Conservation (phyloP, 345 rosid species). For the Gossypium rotundifolium region DNA sequence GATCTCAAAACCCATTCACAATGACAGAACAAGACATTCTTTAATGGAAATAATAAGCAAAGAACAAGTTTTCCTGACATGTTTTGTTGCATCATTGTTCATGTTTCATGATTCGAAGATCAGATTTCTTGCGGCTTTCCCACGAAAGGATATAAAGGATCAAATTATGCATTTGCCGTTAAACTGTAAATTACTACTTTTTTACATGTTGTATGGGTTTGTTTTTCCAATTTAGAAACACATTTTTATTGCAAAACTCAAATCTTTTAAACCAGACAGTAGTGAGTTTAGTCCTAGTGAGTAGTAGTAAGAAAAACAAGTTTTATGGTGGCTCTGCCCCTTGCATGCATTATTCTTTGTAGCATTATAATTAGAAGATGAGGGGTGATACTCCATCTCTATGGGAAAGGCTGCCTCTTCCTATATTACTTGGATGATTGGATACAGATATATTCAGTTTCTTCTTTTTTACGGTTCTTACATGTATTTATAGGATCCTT, state of each 20-base stretch:
- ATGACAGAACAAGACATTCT: slow-evolving; percentile 25
- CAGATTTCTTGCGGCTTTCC: background rate
- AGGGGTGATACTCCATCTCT: background rate
- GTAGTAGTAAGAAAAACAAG: background rate
- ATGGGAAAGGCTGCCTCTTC: too few relatives aligned
- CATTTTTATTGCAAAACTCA: background rate
- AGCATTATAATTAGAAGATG: background rate
- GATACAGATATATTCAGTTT: too few relatives aligned
- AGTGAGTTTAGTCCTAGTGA: background rate
- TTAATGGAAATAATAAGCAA: slow-evolving; percentile 25
- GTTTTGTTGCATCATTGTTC: background rate
- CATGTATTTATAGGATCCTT: too few relatives aligned
- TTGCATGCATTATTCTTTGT: background rate
- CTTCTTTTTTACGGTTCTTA: too few relatives aligned
- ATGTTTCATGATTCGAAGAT: slow-evolving; percentile 7
- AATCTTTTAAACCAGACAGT: background rate
- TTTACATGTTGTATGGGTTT: background rate
- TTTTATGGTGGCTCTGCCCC: background rate
- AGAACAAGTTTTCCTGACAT: slow-evolving; percentile 13
- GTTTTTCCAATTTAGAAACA: background rate
- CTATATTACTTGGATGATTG: too few relatives aligned
- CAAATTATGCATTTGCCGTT: background rate
- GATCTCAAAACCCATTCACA: slow-evolving; percentile 16
- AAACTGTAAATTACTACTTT: background rate
- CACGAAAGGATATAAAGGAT: background rate